These are phyloP conservation scores for Pseudogymnoascus verrucosus DNA, from an alignment of 2,329 filamentous ascomycete species.

Conservation along the genomic window DNA sequence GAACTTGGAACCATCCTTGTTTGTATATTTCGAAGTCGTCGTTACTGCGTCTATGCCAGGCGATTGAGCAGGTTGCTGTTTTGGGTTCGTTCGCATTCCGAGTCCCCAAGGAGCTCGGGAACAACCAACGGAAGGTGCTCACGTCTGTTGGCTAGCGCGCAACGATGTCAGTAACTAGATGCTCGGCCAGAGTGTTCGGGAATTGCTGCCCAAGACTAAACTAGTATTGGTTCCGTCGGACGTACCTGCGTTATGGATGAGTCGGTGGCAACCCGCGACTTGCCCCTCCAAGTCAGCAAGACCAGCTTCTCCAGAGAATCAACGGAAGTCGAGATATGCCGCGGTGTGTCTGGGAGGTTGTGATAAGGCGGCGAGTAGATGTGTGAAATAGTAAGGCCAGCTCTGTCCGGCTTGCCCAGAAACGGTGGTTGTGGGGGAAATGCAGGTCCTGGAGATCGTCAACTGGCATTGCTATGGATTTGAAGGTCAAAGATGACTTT, in stretches of 20 bases:
- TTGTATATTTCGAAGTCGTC: slow-evolving; percentile 52
- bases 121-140: not conserved
- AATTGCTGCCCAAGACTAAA: not conserved
- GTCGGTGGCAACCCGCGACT: slow-evolving; percentile 7
- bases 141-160: slow-evolving; percentile 1
- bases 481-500: slow-evolving; percentile 7
- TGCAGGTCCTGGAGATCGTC: slow-evolving; percentile 8
- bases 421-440: slow-evolving; percentile 8
- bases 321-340: not conserved
- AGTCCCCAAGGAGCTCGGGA: slow-evolving; percentile 11
- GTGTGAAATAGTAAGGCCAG: not conserved
- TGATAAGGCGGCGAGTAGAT: not conserved
- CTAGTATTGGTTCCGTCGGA: not conserved
- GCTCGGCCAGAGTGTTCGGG: not conserved
- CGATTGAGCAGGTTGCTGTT: slow-evolving; percentile 40
- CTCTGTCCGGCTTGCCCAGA: slow-evolving; percentile 3
- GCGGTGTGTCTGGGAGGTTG: not conserved
- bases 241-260: slow-evolving; percentile 5
- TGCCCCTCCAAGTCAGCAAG: slow-evolving; percentile 7
- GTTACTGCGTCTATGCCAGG: slow-evolving; percentile 42
- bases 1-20: slow-evolving; percentile 62
- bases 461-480: slow-evolving; percentile 8
- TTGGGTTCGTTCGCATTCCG: slow-evolving; percentile 46
- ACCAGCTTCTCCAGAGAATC: slow-evolving; percentile 5
- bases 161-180: not conserved